Base-by-base conservation (phyloP, 257 asterid genomes). In the Solanum sitiens region DNA sequence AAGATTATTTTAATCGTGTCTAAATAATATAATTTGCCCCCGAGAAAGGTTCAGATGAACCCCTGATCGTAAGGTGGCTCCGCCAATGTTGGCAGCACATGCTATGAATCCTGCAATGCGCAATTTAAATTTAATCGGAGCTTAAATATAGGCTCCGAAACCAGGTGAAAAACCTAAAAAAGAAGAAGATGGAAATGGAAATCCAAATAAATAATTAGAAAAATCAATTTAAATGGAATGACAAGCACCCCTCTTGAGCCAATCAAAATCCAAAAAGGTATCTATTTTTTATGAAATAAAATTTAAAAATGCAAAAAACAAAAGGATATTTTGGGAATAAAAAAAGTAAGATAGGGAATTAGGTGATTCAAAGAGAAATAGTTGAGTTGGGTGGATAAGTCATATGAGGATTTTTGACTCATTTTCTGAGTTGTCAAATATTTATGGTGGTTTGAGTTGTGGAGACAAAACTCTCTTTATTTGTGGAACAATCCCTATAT, bases 361-460 rank as follows among this genome's bases (percentile, higher is more conserved):
- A 9, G 40, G 15, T 40, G 27, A 37, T 35, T 59, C 16, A 40
- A 79, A 27, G 25, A 37, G 42, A 53, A 6, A 53, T 32, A 80
- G 45, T 80, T 50, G 39, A 63, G 71, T 63, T 63, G 85, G 20
- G 47, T 74, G 87, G 85, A 85, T 88, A 76, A 40, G 72, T 39
- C n/a, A 42, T 42, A 42, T n/a, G 63, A 21, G 82, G 37, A 37
- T 37, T 84, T 74, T 84, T 83, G 63, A 88, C 86, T 88, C 80
- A 16, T 63, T 63, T 25, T 30, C 59, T 27, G 88, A 30, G 67
- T 75, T 35, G 82, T 35, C 88, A 75, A 33, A 7, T 85, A 82
- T 50, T n/a, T 45, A 37, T 84, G 47, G 65, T 76, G 88, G 90
- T 88, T 85, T 84, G 86, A 74, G 42, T 88, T 85, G 90, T 15